Percentiles rank a stretch among this genome's conserved stretches.
Evolutionary conservation across 1,284 basidiomycete species (phyloP).

Genomic region (Gyrodon tennesseensis): DNA sequence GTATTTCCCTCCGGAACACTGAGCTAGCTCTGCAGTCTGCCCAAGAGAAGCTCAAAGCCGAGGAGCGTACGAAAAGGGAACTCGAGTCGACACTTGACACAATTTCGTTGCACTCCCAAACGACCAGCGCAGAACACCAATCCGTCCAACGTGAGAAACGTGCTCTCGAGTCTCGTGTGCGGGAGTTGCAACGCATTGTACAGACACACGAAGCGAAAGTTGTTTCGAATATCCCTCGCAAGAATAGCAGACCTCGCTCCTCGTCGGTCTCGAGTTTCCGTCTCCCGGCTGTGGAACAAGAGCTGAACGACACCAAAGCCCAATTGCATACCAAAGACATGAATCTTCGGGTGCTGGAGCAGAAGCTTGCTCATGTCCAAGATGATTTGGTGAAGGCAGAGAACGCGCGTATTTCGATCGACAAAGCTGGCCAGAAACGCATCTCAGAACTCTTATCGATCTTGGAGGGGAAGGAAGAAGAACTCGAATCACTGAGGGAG

Average conservation of each 20-base stretch:
- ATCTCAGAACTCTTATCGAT: constrained; percentile 49
- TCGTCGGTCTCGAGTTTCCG: constrained; percentile 55
- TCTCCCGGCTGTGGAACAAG: constrained; percentile 55
- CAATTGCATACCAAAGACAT: constrained; percentile 49
- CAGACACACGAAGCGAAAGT: constrained; percentile 43
- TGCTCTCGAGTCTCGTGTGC: constrained; percentile 55
- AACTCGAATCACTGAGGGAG: constrained; percentile 51
- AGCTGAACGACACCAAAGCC: constrained; percentile 52
- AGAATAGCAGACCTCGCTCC: constrained; percentile 48
- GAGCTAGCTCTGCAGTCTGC: constrained; percentile 53
- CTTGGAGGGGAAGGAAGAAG: constrained; percentile 60
- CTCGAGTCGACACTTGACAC: constrained; percentile 61
- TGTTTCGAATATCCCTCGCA: constrained; percentile 39
- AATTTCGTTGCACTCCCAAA: constrained; percentile 56
- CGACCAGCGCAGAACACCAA: constrained; percentile 47
- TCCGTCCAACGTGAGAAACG: constrained; percentile 59
- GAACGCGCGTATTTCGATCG: constrained; percentile 61
- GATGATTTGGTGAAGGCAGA: constrained; percentile 53
- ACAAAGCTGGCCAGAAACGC: constrained; percentile 49
- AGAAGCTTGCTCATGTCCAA: constrained; percentile 54
- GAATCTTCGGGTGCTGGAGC: constrained; percentile 47
- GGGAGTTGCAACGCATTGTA: constrained; percentile 56
- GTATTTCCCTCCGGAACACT: constrained; percentile 56
- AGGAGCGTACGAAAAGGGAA: constrained; percentile 54
- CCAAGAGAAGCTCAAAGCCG: constrained; percentile 54